Conservation (phyloP, 1,284 basidiomycete genomes). For the Ceratobasidium sp. region DNA sequence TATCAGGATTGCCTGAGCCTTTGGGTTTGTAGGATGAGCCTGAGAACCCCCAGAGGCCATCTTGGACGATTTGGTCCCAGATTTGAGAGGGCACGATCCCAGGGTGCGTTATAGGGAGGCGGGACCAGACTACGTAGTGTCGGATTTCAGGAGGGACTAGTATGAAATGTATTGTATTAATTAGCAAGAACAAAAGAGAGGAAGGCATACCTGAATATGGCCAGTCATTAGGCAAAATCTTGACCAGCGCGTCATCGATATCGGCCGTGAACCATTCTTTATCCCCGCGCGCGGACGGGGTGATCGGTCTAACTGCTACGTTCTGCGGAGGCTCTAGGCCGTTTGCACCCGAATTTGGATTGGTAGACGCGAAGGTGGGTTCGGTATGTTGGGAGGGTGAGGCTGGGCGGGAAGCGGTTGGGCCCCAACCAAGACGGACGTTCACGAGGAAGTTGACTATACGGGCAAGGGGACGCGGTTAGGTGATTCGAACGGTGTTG, state of each 20-base stretch:
- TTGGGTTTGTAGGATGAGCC: conserved; percentile 59
- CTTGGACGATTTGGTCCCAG: conserved; percentile 49
- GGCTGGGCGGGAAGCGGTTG: conserved; percentile 57
- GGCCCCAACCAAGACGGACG: conserved; percentile 80
- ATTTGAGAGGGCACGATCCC: conserved; percentile 48
- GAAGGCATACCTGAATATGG: conserved; percentile 75
- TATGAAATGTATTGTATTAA: conserved; percentile 20
- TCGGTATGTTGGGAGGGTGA: conserved; percentile 44
- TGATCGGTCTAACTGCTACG: conserved; percentile 48
- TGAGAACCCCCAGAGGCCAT: conserved; percentile 82
- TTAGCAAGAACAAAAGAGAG: not conserved
- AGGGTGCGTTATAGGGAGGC: conserved; percentile 74
- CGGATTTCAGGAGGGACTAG: conserved; percentile 79
- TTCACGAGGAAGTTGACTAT: conserved; percentile 75
- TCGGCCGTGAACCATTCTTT: conserved; percentile 74
- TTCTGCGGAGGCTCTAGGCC: not conserved
- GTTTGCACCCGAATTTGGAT: conserved; percentile 2
- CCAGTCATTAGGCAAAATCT: conserved; percentile 85
- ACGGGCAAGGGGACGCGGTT: no score
- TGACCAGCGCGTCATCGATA: conserved; percentile 70
- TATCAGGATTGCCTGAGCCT: conserved; percentile 67
- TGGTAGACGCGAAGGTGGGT: conserved; percentile 36
- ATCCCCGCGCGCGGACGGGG: conserved; percentile 43
- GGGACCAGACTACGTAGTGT: conserved; percentile 82
- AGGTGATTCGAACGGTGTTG: no score